Percentiles rank a stretch among this genome's conserved stretches.
Conservation (phyloP, 768 basidiomycete genomes). For the Clathrus columnatus region DNA sequence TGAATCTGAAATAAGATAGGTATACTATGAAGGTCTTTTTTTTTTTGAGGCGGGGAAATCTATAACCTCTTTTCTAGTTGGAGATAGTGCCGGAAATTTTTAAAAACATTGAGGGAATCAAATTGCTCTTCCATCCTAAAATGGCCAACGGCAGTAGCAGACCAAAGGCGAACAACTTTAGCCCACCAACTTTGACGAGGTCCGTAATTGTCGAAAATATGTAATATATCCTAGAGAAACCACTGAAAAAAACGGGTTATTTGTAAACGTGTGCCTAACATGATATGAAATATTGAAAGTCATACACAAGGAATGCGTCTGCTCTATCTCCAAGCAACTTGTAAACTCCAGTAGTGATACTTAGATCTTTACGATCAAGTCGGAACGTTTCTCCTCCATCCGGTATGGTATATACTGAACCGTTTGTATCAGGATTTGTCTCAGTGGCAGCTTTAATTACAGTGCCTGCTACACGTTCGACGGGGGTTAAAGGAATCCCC, state of each 20-base stretch:
- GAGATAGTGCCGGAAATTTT: too few species aligned
- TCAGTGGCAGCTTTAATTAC: constrained; percentile 45
- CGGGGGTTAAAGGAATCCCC: constrained; percentile 41
- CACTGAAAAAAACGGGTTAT: neutral
- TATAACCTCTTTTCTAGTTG: too few species aligned
- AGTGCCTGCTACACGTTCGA: constrained; percentile 40
- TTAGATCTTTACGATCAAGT: constrained; percentile 31
- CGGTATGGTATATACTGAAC: constrained; percentile 37
- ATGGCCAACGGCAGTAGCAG: neutral
- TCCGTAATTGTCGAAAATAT: neutral
- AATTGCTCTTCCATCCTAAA: neutral
- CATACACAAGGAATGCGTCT: neutral
- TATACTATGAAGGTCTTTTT: too few species aligned
- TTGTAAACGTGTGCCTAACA: neutral
- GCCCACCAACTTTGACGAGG: neutral
- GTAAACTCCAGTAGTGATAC: constrained; percentile 44
- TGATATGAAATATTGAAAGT: neutral
- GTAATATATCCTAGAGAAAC: constrained; percentile 1
- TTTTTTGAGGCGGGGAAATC: too few species aligned
- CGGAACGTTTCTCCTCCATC: constrained; percentile 44
- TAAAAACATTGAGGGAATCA: neutral
- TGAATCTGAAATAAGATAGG: too few species aligned
- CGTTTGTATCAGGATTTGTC: constrained; percentile 35
- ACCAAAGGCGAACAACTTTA: neutral
- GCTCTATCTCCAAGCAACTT: constrained; percentile 33